Evolutionary conservation across 805 yeast genomes (phyloP).

Genomic region (Barnettozyma pratensis): DNA sequence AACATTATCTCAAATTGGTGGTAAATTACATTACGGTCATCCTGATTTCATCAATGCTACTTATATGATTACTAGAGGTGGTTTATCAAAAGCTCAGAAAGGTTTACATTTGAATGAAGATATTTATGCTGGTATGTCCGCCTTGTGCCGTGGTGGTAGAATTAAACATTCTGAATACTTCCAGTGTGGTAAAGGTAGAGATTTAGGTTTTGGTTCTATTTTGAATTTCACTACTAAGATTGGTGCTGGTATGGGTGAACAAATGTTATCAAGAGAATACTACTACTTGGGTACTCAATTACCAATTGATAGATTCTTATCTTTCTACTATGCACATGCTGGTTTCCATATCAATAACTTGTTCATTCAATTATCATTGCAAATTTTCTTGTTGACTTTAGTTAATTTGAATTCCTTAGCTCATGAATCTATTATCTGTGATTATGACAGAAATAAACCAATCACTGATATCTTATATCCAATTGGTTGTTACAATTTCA

Average conservation of each 20-base stretch:
- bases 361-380: slow-evolving; percentile 72
- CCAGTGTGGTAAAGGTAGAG: slow-evolving; percentile 91
- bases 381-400: slow-evolving; percentile 63
- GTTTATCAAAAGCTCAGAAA: slow-evolving; percentile 82
- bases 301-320: slow-evolving; percentile 74
- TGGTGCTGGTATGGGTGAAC: slow-evolving; percentile 95
- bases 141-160: slow-evolving; percentile 78
- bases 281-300: slow-evolving; percentile 76
- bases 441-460: slow-evolving; percentile 60
- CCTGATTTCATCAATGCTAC: slow-evolving; percentile 77
- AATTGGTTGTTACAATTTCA: slow-evolving; percentile 66
- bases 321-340: slow-evolving; percentile 82
- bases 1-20: slow-evolving; percentile 80
- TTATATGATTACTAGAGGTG: slow-evolving; percentile 83
- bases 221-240: slow-evolving; percentile 81
- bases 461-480: slow-evolving; percentile 63
- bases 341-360: slow-evolving; percentile 82
- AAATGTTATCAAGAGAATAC: slow-evolving; percentile 79
- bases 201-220: slow-evolving; percentile 81
- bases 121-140: slow-evolving; percentile 86
- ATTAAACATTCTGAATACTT: slow-evolving; percentile 83
- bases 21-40: slow-evolving; percentile 83
- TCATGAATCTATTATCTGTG: slow-evolving; percentile 65
- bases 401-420: slow-evolving; percentile 70
- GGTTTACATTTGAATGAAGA: slow-evolving; percentile 85